These are phyloP conservation scores for Posidonia oceanica DNA, from an alignment of 116 monocot genomes.

Conservation along the genomic window DNA sequence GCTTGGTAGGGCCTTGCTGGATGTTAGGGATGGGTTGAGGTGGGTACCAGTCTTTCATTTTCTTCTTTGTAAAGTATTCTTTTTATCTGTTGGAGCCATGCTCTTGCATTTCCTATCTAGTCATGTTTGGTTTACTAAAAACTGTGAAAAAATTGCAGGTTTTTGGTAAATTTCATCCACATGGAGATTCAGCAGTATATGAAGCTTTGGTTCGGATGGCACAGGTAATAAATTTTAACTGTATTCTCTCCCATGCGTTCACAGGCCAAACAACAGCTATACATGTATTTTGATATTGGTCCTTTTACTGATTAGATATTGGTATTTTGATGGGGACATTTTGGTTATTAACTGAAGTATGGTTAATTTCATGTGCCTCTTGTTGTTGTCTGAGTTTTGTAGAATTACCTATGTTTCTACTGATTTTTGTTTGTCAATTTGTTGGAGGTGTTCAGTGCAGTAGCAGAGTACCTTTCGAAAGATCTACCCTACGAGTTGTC, in stretches of 20 bases:
- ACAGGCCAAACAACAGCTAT: too few species aligned
- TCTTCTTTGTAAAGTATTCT: background rate
- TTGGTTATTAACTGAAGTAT: too few species aligned
- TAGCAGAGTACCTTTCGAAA: conserved; percentile 53
- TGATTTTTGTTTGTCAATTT: background rate
- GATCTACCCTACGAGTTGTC: conserved; percentile 36
- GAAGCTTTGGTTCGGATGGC: conserved; percentile 98
- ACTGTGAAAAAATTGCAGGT: conserved; percentile 37
- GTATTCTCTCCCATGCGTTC: background rate
- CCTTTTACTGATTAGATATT: too few species aligned
- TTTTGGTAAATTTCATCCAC: conserved; percentile 97
- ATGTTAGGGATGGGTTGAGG: conserved; percentile 90
- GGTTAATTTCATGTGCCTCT: too few species aligned
- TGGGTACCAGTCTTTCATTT: background rate
- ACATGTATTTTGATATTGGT: too few species aligned
- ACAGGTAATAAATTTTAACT: conserved; percentile 42
- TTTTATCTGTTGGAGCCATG: background rate
- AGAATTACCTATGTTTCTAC: background rate
- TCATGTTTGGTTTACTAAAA: background rate
- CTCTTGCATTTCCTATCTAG: background rate
- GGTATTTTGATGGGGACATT: too few species aligned
- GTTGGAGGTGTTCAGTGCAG: conserved; percentile 25
- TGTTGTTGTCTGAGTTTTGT: background rate
- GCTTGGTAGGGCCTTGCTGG: conserved; percentile 86
- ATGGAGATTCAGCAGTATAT: conserved; percentile 94